A percentile compares a stretch with the other conserved stretches of the same genome.
Evolutionary conservation across 352 stramenopile species (phyloP).

Genomic region (Pythium vanterpoolii): DNA sequence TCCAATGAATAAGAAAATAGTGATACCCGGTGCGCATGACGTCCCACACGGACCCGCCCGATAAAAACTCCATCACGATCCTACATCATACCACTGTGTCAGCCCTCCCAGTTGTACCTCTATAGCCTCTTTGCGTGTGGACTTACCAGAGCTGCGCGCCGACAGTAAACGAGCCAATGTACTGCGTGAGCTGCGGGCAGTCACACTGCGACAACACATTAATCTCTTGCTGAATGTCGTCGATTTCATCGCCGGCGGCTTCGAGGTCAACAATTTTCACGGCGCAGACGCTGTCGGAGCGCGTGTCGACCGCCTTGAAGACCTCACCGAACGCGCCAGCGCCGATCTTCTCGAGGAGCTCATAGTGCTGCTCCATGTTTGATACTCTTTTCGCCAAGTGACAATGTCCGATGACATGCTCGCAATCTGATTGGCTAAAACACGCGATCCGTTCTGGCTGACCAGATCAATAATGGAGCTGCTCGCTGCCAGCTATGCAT

Average conservation of each 20-base stretch:
- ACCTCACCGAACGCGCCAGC: constrained; percentile 82
- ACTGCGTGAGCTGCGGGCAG: constrained; percentile 88
- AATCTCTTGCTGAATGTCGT: constrained; percentile 90
- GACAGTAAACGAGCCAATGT: constrained; percentile 85
- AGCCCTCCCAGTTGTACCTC: not conserved
- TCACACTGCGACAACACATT: constrained; percentile 86
- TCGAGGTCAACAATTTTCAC: constrained; percentile 88
- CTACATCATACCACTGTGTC: constrained; percentile 22
- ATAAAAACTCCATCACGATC: constrained; percentile 95
- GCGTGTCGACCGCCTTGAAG: constrained; percentile 66
- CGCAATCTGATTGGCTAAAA: not conserved
- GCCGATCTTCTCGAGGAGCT: constrained; percentile 79
- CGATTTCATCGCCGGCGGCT: constrained; percentile 79
- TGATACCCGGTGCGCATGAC: constrained; percentile 69
- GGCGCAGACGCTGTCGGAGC: constrained; percentile 67
- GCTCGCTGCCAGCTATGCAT: not conserved
- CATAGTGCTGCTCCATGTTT: constrained; percentile 49
- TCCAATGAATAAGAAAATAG: not conserved
- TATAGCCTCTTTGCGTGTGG: not conserved
- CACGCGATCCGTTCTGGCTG: too few relatives aligned
- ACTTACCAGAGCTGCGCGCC: constrained; percentile 74
- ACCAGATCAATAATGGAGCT: too few relatives aligned
- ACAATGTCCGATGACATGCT: not conserved
- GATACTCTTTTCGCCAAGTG: not conserved
- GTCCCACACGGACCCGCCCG: constrained; percentile 89